Percentiles rank a stretch among this genome's conserved stretches.
Conservation (phyloP, 169 alveolate species). For the Cyclospora cayetanensis region DNA sequence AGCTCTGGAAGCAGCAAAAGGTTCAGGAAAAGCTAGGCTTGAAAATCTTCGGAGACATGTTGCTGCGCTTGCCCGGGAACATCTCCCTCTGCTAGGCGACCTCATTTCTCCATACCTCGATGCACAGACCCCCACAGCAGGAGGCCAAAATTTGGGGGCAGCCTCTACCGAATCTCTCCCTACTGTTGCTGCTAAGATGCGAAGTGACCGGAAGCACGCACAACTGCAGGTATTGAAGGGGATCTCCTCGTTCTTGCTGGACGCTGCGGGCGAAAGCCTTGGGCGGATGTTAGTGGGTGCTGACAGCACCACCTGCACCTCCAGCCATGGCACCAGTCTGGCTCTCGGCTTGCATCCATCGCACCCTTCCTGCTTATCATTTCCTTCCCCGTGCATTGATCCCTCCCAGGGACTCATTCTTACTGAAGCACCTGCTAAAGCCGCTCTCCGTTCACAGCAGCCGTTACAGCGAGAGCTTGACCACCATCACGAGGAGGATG, state of each 20-base stretch:
- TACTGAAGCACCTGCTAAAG: background rate
- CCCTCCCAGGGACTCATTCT: background rate
- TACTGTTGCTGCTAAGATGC: background rate
- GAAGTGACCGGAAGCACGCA: background rate
- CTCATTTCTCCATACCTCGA: conserved; percentile 49
- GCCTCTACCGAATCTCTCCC: background rate
- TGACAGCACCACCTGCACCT: background rate
- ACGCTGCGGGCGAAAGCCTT: conserved; percentile 6
- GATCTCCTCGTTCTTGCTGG: conserved; percentile 37
- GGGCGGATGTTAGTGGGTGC: conserved; percentile 14
- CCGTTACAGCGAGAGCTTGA: conserved; percentile 6
- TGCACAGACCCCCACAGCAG: conserved; percentile 12
- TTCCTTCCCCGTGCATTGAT: background rate
- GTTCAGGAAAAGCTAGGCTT: background rate
- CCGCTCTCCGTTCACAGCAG: background rate
- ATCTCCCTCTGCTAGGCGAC: conserved; percentile 59
- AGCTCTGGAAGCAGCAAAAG: background rate
- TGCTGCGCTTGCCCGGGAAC: conserved; percentile 60
- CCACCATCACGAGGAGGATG: conserved; percentile 54
- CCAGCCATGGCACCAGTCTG: background rate
- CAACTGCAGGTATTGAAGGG: conserved; percentile 38
- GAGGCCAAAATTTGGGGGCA: background rate
- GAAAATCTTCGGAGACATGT: conserved; percentile 25
- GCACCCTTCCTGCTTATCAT: too few relatives aligned
- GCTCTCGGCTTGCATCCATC: background rate